Evolutionary conservation across 75 land plant genomes (phyloP), one percentile per base, ranked within the genome.

Genomic region (Ceratopteris richardii): DNA sequence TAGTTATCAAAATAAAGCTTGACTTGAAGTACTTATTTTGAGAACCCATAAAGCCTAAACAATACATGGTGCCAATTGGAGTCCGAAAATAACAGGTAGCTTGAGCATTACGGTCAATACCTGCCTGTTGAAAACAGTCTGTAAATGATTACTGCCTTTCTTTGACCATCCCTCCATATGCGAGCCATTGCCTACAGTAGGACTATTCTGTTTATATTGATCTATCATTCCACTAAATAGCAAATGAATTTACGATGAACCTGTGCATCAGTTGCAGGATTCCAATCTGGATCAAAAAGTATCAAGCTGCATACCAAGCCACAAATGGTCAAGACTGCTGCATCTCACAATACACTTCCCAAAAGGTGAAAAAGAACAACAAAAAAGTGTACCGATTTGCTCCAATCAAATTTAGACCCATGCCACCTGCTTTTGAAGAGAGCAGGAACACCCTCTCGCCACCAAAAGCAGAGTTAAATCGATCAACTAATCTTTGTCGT

Each of bases 191-290:
- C 78, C 78, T 76, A 42, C 37, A 33, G 37, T 33, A 33, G 9
- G 3, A 33, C 3, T 33, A 1, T 51, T 42, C 27, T 19, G 27
- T 24, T 52, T 4, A 2, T 4, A 24, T 24, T 6, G 7, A 52
- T 52, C 1, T 11, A 22, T 26, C 16, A 52, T 7, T 52, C 2
- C 56, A 54, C 11, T 2, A n/a, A 18, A 2, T 13, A 2, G 31
- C 1, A 4, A 19, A 17, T 13, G 59, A 33, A 9, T 30, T 5
- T 33, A 12, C 17, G 2, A n/a, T 57, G 39, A 64, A 66, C 78
- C 77, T 76, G 78, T 28, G 76, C 68, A 71, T 76, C 78, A 23
- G 63, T 71, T 11, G 78, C 78, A 54, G 78, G 78, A 60, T 76
- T 76, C 78, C 78, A 76, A 46, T 76, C 78, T 29, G 78, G 78